Base-by-base conservation (phyloP, 1,284 basidiomycete genomes). In the Chiua sp. region DNA sequence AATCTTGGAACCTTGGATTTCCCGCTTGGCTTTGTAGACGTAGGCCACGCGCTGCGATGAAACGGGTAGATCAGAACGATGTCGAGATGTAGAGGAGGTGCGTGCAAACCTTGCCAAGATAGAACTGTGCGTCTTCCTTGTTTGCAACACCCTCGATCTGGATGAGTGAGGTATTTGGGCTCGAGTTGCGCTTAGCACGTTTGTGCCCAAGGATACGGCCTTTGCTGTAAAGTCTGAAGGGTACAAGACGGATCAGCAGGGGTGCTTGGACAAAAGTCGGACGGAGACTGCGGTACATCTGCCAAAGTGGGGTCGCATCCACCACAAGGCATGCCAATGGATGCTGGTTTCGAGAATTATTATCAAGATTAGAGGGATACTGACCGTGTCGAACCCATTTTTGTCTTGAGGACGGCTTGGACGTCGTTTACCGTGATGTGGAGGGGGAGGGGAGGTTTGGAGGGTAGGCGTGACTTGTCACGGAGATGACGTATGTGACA, bases 151-250 rank as follows among this genome's bases (percentile, higher is more conserved):
- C 97, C 84, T 99, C 97, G 77, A 99, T 95, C 82, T 97, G 94
- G 76, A 99, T 81, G 72, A 99, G 89, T 61, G 95, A 94, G 68
- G 96, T 98, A 86, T 97, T 97, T 76, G 95, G 95, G 76, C 90
- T 87, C 66, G 92, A 86, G 86, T 98, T 98, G 78, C 94, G 91
- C 87, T 98, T 98, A 72, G 93, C 95, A 71, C 98, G 94, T 86
- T 98, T 97, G 93, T 98, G 94, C 71, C 96, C 94, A 76, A 98
- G 86, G 76, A 99, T 90, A 75, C 97, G 94, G 80, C 94, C 98
- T 87, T 98, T 98, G 81, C 82, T 82, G 88, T 98, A 98, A 76
- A 98, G 88, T 88, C 95, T 96, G 77, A 51, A 59, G 58, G 58
- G 65, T 55, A 53, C 58, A 51, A 18, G 0, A 22, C 51, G 39